These are phyloP conservation scores for Aristolochia contorta DNA, from an alignment of 164 flowering plant species.

Conservation along the genomic window DNA sequence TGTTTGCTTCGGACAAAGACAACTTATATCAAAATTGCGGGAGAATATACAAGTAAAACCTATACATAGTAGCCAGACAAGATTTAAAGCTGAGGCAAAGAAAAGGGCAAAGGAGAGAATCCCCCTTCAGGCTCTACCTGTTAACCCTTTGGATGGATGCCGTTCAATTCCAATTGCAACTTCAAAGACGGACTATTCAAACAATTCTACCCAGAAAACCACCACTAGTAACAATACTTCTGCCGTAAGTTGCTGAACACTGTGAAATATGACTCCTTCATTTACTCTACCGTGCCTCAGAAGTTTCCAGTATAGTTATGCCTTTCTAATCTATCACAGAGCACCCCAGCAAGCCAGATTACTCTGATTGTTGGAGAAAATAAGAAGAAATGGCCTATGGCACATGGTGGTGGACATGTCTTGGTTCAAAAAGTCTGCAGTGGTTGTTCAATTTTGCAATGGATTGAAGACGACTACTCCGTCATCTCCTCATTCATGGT, in stretches of 20 bases:
- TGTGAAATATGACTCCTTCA: too few species aligned
- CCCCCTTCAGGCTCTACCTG: slow-evolving; percentile 54
- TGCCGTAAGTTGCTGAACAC: too few species aligned
- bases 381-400: slow-evolving; percentile 58
- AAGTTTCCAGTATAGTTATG: too few species aligned
- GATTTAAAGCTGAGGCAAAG: slow-evolving; percentile 13
- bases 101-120: slow-evolving; percentile 33
- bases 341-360: slow-evolving; percentile 13
- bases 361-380: slow-evolving; percentile 5
- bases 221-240: too few species aligned
- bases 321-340: slow-evolving; percentile 20
- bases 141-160: slow-evolving; percentile 21
- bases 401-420: slow-evolving; percentile 64
- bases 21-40: slow-evolving; percentile 31
- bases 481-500: slow-evolving; percentile 38
- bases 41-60: slow-evolving; percentile 17
- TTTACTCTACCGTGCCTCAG: too few species aligned
- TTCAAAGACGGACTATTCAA: slow-evolving; percentile 22
- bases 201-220: slow-evolving; percentile 11
- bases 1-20: slow-evolving; percentile 39
- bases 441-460: slow-evolving; percentile 48
- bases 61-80: slow-evolving; percentile 9
- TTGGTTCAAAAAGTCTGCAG: slow-evolving; percentile 45
- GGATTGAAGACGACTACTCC: slow-evolving; percentile 89
- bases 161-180: slow-evolving; percentile 13